Conservation (phyloP, 2,329 filamentous ascomycete genomes). For the Epicoccum nigrum region DNA sequence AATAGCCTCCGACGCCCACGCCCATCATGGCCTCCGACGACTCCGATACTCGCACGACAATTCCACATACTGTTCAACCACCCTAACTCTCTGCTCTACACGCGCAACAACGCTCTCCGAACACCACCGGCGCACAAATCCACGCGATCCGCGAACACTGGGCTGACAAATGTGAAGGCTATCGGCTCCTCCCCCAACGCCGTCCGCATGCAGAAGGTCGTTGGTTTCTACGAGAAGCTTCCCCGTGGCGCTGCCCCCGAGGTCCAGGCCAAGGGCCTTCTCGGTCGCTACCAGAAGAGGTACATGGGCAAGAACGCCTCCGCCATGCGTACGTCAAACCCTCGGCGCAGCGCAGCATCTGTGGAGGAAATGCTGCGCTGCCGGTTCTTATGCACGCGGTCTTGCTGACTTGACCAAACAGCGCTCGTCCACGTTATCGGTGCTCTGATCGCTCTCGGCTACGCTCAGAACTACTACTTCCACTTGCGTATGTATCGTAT, state of each 20-base stretch:
- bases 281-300: constrained; percentile 81
- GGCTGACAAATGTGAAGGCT: constrained; percentile 64
- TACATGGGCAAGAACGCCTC: constrained; percentile 97
- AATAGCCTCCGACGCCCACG: constrained; percentile 17
- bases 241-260: constrained; percentile 90
- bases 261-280: constrained; percentile 77
- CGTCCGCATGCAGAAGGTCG: constrained; percentile 95
- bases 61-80: neutral
- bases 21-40: constrained; percentile 13
- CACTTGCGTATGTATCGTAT: constrained; percentile 80
- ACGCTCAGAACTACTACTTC: constrained; percentile 99
- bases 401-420: constrained; percentile 50
- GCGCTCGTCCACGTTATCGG: constrained; percentile 88
- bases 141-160: neutral
- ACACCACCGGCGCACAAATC: neutral
- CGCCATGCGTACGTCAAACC: constrained; percentile 75
- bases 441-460: constrained; percentile 79
- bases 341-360: neutral
- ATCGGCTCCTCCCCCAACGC: constrained; percentile 96
- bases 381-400: neutral
- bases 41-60: constrained; percentile 7
- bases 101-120: neutral
- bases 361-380: neutral
- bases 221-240: constrained; percentile 98
- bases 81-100: neutral